These are phyloP conservation scores for Cardiospermum halicacabum DNA, from an alignment of 345 rosid species.

Conservation along the genomic window DNA sequence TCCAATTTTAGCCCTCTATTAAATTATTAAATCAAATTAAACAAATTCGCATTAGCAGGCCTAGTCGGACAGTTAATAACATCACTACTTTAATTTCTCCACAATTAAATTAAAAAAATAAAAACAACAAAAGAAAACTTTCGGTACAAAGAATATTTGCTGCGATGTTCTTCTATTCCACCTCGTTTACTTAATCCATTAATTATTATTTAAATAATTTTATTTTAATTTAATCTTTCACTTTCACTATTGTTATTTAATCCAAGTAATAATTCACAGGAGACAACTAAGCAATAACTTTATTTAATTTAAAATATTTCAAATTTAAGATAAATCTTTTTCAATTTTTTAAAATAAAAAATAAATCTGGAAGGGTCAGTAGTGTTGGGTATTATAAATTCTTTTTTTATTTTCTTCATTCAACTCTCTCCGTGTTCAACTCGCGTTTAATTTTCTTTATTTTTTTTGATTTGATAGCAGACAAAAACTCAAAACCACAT, in stretches of 20 bases:
- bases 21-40: too few species aligned
- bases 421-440: conserved; percentile 58
- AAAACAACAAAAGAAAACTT: conserved; percentile 2
- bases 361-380: not conserved
- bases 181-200: not conserved
- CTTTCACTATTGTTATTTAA: not conserved
- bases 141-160: conserved; percentile 3
- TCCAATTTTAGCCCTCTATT: too few species aligned
- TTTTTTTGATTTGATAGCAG: conserved; percentile 20
- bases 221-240: not conserved
- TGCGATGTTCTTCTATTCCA: too few species aligned
- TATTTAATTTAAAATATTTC: not conserved
- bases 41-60: conserved; percentile 7
- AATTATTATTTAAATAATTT: not conserved
- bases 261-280: not conserved
- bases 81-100: too few species aligned
- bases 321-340: not conserved
- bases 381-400: too few species aligned
- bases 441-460: conserved; percentile 47
- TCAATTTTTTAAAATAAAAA: too few species aligned
- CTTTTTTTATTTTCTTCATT: conserved; percentile 1
- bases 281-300: not conserved
- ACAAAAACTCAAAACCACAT: conserved; percentile 12
- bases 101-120: not conserved
- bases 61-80: conserved; percentile 6